Evolutionary conservation across 108 stramenopile genomes (phyloP).

Genomic region (Cylindrotheca closterium): DNA sequence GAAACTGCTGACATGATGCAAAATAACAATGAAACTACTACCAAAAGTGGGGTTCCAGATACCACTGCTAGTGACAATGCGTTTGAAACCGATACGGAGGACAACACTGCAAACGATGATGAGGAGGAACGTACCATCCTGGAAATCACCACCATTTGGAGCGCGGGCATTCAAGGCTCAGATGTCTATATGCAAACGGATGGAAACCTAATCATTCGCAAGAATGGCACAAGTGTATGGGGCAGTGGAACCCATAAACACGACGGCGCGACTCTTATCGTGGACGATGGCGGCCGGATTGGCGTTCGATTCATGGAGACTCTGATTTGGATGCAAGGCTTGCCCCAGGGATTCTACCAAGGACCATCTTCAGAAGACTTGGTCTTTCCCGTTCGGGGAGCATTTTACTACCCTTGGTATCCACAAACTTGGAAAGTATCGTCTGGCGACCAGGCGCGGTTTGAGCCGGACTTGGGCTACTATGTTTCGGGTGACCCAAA

Average conservation of each 20-base stretch:
- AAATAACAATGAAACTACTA: no score
- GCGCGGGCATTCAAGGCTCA: constrained; percentile 5
- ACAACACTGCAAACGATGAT: no score
- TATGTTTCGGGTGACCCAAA: constrained; percentile 12
- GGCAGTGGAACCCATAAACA: constrained; percentile 11
- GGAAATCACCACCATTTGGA: constrained; percentile 14
- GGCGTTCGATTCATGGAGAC: constrained; percentile 4
- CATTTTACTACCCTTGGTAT: constrained; percentile 36
- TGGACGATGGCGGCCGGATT: constrained; percentile 26
- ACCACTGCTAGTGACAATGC: no score
- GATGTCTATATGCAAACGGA: constrained; percentile 15
- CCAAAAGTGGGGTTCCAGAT: no score
- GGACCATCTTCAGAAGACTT: constrained; percentile 12
- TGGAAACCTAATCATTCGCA: constrained; percentile 22
- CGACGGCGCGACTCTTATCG: constrained; percentile 8
- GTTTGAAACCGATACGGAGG: no score
- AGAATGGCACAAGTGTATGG: constrained; percentile 3
- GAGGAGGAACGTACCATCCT: no score
- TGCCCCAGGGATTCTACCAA: constrained; percentile 18
- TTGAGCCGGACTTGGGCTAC: constrained; percentile 15
- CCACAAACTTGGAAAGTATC: constrained; percentile 36
- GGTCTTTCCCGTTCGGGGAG: constrained; percentile 18
- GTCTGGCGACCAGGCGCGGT: constrained; percentile 4
- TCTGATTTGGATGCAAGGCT: constrained; percentile 18
- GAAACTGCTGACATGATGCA: no score